phyloP scores from a whole-genome alignment of 345 rosid species.

The Rhizophora mangle region DNA sequence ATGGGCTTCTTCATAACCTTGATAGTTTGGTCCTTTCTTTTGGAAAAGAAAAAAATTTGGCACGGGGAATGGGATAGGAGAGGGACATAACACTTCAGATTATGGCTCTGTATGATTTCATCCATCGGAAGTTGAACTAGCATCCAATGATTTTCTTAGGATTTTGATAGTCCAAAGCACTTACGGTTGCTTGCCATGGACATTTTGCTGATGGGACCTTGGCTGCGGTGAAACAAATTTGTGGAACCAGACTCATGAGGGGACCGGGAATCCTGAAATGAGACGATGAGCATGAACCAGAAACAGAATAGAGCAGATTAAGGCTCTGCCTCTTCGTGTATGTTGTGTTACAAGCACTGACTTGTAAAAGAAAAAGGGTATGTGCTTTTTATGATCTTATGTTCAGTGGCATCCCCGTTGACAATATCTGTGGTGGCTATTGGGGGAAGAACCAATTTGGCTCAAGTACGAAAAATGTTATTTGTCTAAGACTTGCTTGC shows the following conservation, averaged over 20 bases:
- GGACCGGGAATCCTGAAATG: slow-evolving; percentile 49
- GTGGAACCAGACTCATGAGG: slow-evolving; percentile 45
- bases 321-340: slow-evolving; percentile 53
- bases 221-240: slow-evolving; percentile 51
- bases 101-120: slow-evolving; percentile 55
- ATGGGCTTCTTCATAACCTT: too few relatives aligned
- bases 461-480: slow-evolving; percentile 45
- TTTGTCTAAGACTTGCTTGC: slow-evolving; percentile 50
- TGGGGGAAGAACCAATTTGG: slow-evolving; percentile 39
- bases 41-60: slow-evolving; percentile 16
- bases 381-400: slow-evolving; percentile 53
- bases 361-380: slow-evolving; percentile 35
- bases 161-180: slow-evolving; percentile 54
- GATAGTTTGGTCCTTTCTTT: slow-evolving; percentile 16
- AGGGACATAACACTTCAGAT: slow-evolving; percentile 28
- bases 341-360: slow-evolving; percentile 51
- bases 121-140: slow-evolving; percentile 41
- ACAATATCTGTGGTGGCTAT: slow-evolving; percentile 25
- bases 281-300: slow-evolving; percentile 47
- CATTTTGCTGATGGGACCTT: slow-evolving; percentile 41
- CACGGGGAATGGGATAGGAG: slow-evolving; percentile 30
- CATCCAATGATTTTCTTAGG: slow-evolving; percentile 43
- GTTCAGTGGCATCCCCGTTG: slow-evolving; percentile 51
- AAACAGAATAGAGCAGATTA: slow-evolving; percentile 56
- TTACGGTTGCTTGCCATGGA: slow-evolving; percentile 48